Base-by-base conservation (phyloP, 2,329 filamentous ascomycete genomes). In the Phyllosticta ampelicida region DNA sequence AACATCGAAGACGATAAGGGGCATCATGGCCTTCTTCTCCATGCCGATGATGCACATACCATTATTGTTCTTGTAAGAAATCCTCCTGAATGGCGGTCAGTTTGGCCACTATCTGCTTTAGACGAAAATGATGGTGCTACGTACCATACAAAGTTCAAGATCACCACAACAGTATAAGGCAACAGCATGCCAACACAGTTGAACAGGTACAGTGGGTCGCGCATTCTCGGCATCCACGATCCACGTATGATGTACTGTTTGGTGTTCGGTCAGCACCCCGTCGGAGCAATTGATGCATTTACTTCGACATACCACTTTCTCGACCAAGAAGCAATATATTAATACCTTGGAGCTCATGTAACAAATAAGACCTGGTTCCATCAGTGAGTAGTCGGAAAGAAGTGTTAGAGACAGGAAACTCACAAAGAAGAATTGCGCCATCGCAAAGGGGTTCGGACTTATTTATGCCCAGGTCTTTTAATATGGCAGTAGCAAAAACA, bases 1-100 rank as follows among this genome's bases (percentile, higher is more conserved):
- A 11, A 82, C 71, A 62, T 86, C 83, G 61, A 85, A 84, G 0
- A 73, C 72, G 51, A 86, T 82, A 10, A 86, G 74, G 0, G 83
- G 81, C 26, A 85, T 77, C 75, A 86, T 80, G 4, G 80, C 78
- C 4, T 76, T 69, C 54, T 73, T 78, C 63, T 80, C 70, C 77
- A 86, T 82, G 18, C 84, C 84, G 57, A 86, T 85, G 58, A 82
- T 77, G 63, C 84, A 86, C 13, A 54, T 55, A 11, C 53, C 58
- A 50, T 77, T 69, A 10, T 66, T 57, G 48, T 80, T 72, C 55
- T 84, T 77, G 58, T 76, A 77, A 2, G 80, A 77, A 51, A 84
- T 81, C 4, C 83, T 82, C 64, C 80, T 82, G 60, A 26, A n/a
- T 3, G 6, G 16, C 26, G 16, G 11, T 53, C n/a, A 58, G 55